These are phyloP conservation scores for Lactuca saligna DNA, from an alignment of 129 eudicot species.

Conservation along the genomic window DNA sequence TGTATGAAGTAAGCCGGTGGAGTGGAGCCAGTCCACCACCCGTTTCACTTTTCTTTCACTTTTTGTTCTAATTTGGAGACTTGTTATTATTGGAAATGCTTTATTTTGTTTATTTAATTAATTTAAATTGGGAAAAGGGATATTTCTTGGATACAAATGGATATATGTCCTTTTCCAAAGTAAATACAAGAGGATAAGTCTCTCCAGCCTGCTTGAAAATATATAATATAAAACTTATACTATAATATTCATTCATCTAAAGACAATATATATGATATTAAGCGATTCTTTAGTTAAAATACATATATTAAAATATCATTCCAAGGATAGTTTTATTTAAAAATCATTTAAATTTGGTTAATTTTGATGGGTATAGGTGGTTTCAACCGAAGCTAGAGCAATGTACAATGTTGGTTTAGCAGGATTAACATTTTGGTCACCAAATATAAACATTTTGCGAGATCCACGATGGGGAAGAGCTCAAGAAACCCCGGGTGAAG, in stretches of 20 bases:
- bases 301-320: background rate
- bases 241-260: background rate
- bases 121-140: background rate
- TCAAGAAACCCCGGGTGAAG: constrained; percentile 99
- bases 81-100: constrained; percentile 8
- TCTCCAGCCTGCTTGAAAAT: constrained; percentile 16
- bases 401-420: constrained; percentile 97
- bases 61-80: constrained; percentile 4
- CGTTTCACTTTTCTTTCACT: background rate
- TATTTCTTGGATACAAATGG: constrained; percentile 6
- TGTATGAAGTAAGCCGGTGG: constrained; percentile 22
- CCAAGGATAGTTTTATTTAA: no score
- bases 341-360: constrained; percentile 15
- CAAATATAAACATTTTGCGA: constrained; percentile 89
- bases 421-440: constrained; percentile 93
- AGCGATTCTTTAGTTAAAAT: no score
- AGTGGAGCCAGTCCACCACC: constrained; percentile 26
- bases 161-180: constrained; percentile 17
- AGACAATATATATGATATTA: no score
- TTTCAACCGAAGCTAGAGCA: constrained; percentile 95
- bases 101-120: background rate
- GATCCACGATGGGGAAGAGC: constrained; percentile 99
- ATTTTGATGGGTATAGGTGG: constrained; percentile 59
- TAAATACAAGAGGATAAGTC: constrained; percentile 26
- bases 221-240: no score